Evolutionary conservation across 352 stramenopile genomes (phyloP), one percentile per base, ranked within the genome.

Genomic region (Pythium brassicae): DNA sequence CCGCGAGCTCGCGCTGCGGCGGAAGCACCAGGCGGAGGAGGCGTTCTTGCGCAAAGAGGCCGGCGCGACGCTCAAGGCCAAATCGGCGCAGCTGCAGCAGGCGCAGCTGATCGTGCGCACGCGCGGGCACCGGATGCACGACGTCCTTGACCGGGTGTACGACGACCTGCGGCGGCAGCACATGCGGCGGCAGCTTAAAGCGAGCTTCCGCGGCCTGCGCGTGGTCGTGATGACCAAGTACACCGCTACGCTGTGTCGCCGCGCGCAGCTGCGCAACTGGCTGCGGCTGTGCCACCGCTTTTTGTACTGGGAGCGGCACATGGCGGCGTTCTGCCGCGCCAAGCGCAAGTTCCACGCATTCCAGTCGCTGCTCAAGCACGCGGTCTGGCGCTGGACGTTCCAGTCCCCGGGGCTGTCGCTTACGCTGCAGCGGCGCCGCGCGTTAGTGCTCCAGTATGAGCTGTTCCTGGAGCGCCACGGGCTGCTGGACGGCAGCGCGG

Each of bases 71-170:
- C 61, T 76, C 15, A 78, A 82, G 51, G 66, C 82, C 34, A 81
- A 78, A 40, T 65, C 72, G 0, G 37, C 55, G n/a, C 64, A 75
- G 34, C 72, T 83, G 61, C 69, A 76, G 42, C 70, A 77, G 50
- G 63, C 68, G 2, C 70, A 83, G 26, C 63, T 83, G 20, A 75
- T 88, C 29, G 50, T 88, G 37, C 67, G 74, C 9, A 74, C 63
- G 25, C 63, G 78, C 20, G 73, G 62, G 3, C 72, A 78, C 50
- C 74, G 69, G 27, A 64, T 88, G 35, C 74, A 88, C 61, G 76
- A 88, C 50, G 71, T 59, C n/a, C 74, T 88, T 8, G 77, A 86
- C 53, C 76, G 76, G 44, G 66, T 83, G 4, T 88, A 76, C 23
- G 72, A 85, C 27, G 64, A 75, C n/a, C 53, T 88, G 20, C 53